phyloP scores from a whole-genome alignment of 495 filamentous ascomycete species.

The Echria macrotheca region DNA sequence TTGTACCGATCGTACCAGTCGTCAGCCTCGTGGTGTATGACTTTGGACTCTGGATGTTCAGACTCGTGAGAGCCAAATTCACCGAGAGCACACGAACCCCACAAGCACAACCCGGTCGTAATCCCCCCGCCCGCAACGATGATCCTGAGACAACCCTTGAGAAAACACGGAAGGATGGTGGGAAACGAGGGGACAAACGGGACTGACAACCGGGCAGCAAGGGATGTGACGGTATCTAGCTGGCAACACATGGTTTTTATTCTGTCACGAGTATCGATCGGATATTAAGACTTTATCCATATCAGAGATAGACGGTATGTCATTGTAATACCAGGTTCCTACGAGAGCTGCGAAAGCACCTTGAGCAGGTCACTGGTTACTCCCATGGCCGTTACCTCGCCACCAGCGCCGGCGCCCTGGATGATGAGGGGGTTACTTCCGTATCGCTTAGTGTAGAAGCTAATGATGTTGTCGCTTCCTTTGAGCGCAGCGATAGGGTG shows the following conservation, averaged over 20 bases:
- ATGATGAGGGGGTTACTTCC: constrained; percentile 84
- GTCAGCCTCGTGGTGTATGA: constrained; percentile 37
- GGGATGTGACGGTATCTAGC: too few relatives aligned
- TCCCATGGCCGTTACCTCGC: constrained; percentile 94
- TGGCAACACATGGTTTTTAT: too few relatives aligned
- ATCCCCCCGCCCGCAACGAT: not conserved
- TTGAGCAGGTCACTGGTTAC: constrained; percentile 86
- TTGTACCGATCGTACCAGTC: constrained; percentile 24
- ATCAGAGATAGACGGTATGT: too few relatives aligned
- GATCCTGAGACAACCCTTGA: too few relatives aligned
- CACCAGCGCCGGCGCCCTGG: constrained; percentile 90
- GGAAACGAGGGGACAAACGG: too few relatives aligned
- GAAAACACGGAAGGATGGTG: too few relatives aligned
- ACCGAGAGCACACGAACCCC: not conserved
- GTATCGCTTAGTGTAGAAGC: constrained; percentile 94
- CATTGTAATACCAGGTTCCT: too few relatives aligned
- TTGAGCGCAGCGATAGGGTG: constrained; percentile 88
- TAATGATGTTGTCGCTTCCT: constrained; percentile 97
- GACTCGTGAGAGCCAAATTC: constrained; percentile 22
- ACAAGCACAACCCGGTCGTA: not conserved
- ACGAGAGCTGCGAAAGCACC: constrained; percentile 53
- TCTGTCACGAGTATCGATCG: too few relatives aligned
- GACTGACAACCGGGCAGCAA: too few relatives aligned
- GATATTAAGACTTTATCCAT: too few relatives aligned
- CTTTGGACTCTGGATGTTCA: constrained; percentile 40